Percentiles rank a stretch among this genome's conserved stretches.
Evolutionary conservation across 1,139 yeast genomes (phyloP).

Genomic region (Meyerozyma smithsonii): DNA sequence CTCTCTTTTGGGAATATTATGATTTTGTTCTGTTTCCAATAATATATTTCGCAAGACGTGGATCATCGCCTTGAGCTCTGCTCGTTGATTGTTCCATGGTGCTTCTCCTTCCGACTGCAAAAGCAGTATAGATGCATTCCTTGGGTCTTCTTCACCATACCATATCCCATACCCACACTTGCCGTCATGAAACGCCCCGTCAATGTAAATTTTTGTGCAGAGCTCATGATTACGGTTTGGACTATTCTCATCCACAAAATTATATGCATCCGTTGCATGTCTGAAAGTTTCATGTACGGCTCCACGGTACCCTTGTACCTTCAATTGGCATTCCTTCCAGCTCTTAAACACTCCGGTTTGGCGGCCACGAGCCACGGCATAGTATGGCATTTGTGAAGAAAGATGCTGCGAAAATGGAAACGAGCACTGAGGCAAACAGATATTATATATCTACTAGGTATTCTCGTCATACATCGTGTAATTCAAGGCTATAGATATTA

Average conservation of each 20-base stretch:
- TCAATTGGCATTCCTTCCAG: slow-evolving; percentile 48
- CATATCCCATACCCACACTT: slow-evolving; percentile 66
- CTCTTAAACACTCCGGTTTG: slow-evolving; percentile 43
- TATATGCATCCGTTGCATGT: slow-evolving; percentile 39
- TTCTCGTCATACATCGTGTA: too few species aligned
- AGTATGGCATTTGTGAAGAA: slow-evolving; percentile 24
- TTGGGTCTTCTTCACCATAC: slow-evolving; percentile 51
- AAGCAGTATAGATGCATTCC: slow-evolving; percentile 39
- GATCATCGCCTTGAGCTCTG: slow-evolving; percentile 66
- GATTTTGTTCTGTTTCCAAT: slow-evolving; percentile 11
- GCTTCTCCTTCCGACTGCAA: slow-evolving; percentile 40
- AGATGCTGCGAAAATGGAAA: neutral
- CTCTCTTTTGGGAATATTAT: slow-evolving; percentile 13
- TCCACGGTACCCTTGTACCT: slow-evolving; percentile 49
- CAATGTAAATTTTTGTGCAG: slow-evolving; percentile 45
- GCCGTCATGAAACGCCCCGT: slow-evolving; percentile 64
- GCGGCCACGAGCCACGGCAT: slow-evolving; percentile 61
- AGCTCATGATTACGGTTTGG: neutral
- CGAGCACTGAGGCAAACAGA: neutral
- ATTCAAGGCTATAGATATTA: too few species aligned
- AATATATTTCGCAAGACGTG: slow-evolving; percentile 47
- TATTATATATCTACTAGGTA: too few species aligned
- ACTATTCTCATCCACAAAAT: slow-evolving; percentile 18
- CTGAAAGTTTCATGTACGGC: slow-evolving; percentile 54
- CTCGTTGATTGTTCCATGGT: slow-evolving; percentile 52